Conservation (phyloP, 2,329 filamentous ascomycete species). For the Thelonectria discophora region DNA sequence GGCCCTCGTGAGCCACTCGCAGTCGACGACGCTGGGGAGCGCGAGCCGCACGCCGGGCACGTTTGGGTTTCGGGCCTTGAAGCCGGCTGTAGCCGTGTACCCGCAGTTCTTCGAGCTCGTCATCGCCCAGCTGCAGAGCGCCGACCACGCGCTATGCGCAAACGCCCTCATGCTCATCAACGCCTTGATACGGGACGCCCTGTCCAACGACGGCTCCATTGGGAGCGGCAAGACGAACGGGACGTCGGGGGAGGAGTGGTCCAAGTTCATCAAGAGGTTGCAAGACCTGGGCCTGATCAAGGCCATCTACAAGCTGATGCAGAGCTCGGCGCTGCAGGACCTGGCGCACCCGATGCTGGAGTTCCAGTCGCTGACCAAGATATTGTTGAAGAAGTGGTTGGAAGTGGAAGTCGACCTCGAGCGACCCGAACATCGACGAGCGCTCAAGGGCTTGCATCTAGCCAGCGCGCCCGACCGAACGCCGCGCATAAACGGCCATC, state of each 20-base stretch:
- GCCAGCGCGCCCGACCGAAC: conserved; percentile 75
- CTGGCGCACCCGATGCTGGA: conserved; percentile 89
- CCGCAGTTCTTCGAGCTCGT: conserved; percentile 95
- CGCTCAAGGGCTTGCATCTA: conserved; percentile 85
- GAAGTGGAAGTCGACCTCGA: conserved; percentile 87
- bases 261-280: conserved; percentile 90
- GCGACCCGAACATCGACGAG: conserved; percentile 85
- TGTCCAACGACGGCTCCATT: conserved; percentile 74
- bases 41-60: conserved; percentile 60
- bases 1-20: conserved; percentile 87
- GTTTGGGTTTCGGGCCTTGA: conserved; percentile 90
- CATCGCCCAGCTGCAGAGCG: conserved; percentile 88
- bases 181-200: conserved; percentile 89
- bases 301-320: conserved; percentile 92
- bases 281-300: conserved; percentile 94
- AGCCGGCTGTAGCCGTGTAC: conserved; percentile 89
- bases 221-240: conserved; percentile 41
- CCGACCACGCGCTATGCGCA: conserved; percentile 93
- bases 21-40: conserved; percentile 57
- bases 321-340: conserved; percentile 90
- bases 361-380: conserved; percentile 91
- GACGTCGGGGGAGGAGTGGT: conserved; percentile 77
- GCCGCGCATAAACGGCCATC: conserved; percentile 48
- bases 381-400: conserved; percentile 86
- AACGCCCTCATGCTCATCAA: conserved; percentile 97